Evolutionary conservation across 164 flowering plant species (phyloP).

Genomic region (Magnolia kwangsiensis): DNA sequence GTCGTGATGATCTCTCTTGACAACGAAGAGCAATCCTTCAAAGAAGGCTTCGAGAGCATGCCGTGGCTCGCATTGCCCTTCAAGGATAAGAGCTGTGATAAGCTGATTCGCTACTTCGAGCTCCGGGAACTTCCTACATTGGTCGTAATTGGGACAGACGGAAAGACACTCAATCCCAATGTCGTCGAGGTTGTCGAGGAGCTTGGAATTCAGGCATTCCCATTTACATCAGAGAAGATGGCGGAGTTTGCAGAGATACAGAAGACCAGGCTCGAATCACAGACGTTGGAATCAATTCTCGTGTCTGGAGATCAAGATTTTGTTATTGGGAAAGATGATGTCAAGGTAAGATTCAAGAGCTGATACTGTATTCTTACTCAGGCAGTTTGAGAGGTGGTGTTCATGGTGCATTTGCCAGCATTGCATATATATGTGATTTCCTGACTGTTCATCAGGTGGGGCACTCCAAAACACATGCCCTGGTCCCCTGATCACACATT

Average conservation of each 20-base stretch:
- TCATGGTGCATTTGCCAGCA: neutral
- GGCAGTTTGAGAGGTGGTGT: neutral
- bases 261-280: conserved; percentile 23
- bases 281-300: conserved; percentile 35
- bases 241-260: conserved; percentile 27
- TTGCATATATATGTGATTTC: neutral
- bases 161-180: conserved; percentile 26
- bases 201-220: conserved; percentile 28
- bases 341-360: conserved; percentile 22
- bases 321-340: conserved; percentile 28
- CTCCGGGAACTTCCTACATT: conserved; percentile 14
- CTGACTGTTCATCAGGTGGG: neutral
- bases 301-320: conserved; percentile 29
- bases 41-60: conserved; percentile 9
- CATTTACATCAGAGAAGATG: conserved; percentile 32
- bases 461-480: neutral
- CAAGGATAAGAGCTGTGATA: conserved; percentile 11
- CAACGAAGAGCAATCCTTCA: conserved; percentile 17
- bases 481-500: neutral
- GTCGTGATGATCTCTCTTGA: conserved; percentile 20
- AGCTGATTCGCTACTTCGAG: conserved; percentile 19
- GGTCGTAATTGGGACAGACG: conserved; percentile 26
- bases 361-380: neutral
- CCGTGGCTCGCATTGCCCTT: conserved; percentile 30
- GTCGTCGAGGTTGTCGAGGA: conserved; percentile 19